phyloP scores from a whole-genome alignment of 345 rosid genomes.

The Salix suchowensis region DNA sequence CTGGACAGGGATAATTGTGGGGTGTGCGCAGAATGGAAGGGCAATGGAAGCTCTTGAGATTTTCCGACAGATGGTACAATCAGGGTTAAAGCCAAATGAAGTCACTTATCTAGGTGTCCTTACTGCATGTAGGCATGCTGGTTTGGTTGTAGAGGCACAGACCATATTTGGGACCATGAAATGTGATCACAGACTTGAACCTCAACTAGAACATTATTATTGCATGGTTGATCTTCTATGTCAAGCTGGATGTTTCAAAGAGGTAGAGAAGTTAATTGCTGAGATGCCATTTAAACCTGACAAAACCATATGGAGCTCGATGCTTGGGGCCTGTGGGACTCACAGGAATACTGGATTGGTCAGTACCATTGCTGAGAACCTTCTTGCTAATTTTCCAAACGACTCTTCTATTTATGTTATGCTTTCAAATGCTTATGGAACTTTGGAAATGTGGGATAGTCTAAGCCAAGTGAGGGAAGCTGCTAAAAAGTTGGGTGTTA shows the following conservation, averaged over 20 bases:
- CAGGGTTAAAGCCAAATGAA: conserved; percentile 60
- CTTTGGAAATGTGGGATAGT: conserved; percentile 60
- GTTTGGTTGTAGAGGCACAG: conserved; percentile 53
- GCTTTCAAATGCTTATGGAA: conserved; percentile 64
- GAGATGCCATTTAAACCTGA: conserved; percentile 58
- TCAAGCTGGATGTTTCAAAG: conserved; percentile 54
- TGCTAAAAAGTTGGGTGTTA: conserved; percentile 42
- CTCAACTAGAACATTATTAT: conserved; percentile 60
- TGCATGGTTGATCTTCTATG: conserved; percentile 70
- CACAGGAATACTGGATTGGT: conserved; percentile 44
- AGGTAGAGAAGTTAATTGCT: conserved; percentile 43
- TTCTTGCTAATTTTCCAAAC: conserved; percentile 34
- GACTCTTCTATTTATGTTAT: conserved; percentile 59
- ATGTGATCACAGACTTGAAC: conserved; percentile 44
- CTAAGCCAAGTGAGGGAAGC: conserved; percentile 51
- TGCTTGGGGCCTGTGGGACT: conserved; percentile 61
- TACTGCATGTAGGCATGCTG: conserved; percentile 68
- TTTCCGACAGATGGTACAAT: conserved; percentile 46
- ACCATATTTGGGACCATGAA: conserved; percentile 46
- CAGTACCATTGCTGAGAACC: conserved; percentile 34
- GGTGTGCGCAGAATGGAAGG: conserved; percentile 74
- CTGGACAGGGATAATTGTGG: conserved; percentile 69
- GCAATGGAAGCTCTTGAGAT: conserved; percentile 44
- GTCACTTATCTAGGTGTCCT: conserved; percentile 66
- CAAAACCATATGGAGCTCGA: conserved; percentile 63